A percentile compares a stretch with the other conserved stretches of the same genome.
These are phyloP conservation scores for Lyophyllum semitale DNA, from an alignment of 768 basidiomycete genomes.

Conservation along the genomic window DNA sequence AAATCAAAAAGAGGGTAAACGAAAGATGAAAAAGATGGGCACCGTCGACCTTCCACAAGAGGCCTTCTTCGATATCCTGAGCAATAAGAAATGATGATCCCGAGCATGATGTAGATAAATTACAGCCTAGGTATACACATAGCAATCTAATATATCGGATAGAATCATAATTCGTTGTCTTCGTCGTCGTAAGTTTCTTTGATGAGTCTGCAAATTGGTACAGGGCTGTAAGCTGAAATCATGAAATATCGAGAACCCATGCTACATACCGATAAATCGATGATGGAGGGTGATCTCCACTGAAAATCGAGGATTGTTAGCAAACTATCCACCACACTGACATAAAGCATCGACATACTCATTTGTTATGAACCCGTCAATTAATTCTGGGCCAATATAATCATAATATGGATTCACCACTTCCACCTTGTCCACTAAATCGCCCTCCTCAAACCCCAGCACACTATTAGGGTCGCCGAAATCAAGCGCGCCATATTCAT, in stretches of 20 bases:
- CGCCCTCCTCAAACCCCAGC: conserved; percentile 77
- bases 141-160: conserved; percentile 15
- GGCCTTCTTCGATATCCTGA: conserved; percentile 91
- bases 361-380: conserved; percentile 95
- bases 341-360: conserved; percentile 64
- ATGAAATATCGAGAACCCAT: neutral
- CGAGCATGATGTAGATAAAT: conserved; percentile 19
- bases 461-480: conserved; percentile 66
- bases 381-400: conserved; percentile 89
- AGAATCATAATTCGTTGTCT: conserved; percentile 73
- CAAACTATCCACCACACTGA: neutral
- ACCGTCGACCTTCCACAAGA: conserved; percentile 91
- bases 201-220: conserved; percentile 56
- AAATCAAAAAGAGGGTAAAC: conserved; percentile 93
- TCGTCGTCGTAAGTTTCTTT: conserved; percentile 97
- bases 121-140: conserved; percentile 19
- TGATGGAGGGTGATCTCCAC: conserved; percentile 95
- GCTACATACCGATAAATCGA: conserved; percentile 84
- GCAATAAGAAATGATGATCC: conserved; percentile 48
- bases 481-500: conserved; percentile 83
- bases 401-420: conserved; percentile 97
- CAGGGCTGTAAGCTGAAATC: neutral
- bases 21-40: conserved; percentile 85
- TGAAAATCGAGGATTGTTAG: conserved; percentile 31
- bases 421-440: conserved; percentile 83